These are phyloP conservation scores for Podaxis sp. DNA, from an alignment of 768 basidiomycete genomes.

Conservation along the genomic window DNA sequence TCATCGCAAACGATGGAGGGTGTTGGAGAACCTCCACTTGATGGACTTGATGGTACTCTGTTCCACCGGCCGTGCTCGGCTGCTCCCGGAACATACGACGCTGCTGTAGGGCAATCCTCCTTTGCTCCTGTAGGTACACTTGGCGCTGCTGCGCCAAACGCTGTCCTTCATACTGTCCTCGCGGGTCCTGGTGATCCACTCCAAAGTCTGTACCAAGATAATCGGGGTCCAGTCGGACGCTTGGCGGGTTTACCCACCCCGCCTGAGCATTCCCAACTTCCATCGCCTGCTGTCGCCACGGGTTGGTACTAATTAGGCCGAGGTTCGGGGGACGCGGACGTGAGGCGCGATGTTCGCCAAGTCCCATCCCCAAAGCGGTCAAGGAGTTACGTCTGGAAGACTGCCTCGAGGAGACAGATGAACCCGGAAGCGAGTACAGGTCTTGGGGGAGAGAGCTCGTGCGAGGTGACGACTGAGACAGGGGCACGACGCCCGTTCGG, in stretches of 20 bases:
- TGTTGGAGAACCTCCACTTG: background rate
- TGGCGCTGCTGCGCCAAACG: background rate
- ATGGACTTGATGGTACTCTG: slow-evolving; percentile 1
- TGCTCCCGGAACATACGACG: background rate
- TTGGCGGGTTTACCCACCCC: background rate
- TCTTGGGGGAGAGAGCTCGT: slow-evolving; percentile 3
- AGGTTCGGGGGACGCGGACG: slow-evolving; percentile 30
- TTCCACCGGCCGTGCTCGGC: background rate
- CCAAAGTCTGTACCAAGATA: background rate
- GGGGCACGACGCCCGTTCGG: background rate
- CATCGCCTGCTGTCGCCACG: slow-evolving; percentile 15
- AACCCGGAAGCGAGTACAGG: background rate
- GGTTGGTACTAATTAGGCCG: slow-evolving; percentile 31
- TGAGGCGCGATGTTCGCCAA: slow-evolving; percentile 23
- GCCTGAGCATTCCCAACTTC: background rate
- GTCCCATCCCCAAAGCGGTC: slow-evolving; percentile 9
- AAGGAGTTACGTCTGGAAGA: slow-evolving; percentile 18
- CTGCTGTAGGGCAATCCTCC: slow-evolving; percentile 1
- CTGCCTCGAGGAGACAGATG: slow-evolving; percentile 7
- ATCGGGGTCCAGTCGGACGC: background rate
- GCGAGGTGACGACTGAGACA: slow-evolving; percentile 8
- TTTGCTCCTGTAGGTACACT: background rate
- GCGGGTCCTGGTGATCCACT: background rate
- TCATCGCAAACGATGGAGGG: background rate
- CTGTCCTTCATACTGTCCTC: background rate